Conservation (phyloP, 331 rosid genomes). For the Rosa hybrid region DNA sequence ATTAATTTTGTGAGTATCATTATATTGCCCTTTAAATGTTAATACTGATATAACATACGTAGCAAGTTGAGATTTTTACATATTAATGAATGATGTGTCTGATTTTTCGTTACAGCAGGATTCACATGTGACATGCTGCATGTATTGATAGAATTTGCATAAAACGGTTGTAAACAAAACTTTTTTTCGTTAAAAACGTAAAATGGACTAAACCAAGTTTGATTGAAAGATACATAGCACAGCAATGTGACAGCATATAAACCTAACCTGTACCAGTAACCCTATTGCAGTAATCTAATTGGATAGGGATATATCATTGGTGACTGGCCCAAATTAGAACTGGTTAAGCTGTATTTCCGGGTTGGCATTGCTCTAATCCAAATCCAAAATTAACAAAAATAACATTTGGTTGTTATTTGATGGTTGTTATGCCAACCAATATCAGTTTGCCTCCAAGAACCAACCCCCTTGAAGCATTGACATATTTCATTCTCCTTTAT, state of each 20-base stretch:
- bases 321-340: slow-evolving; percentile 28
- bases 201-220: neutral
- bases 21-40: neutral
- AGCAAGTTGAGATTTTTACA: neutral
- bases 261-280: neutral
- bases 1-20: neutral
- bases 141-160: neutral
- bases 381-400: slow-evolving; percentile 20
- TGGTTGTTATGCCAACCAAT: slow-evolving; percentile 3
- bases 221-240: slow-evolving; percentile 4
- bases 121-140: neutral
- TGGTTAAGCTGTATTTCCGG: slow-evolving; percentile 44
- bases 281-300: neutral
- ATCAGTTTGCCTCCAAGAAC: slow-evolving; percentile 11
- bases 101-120: too few species aligned
- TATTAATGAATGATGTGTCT: neutral
- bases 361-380: slow-evolving; percentile 25
- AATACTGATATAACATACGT: neutral
- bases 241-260: neutral
- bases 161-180: neutral
- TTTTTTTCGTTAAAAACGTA: neutral
- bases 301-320: neutral
- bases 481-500: slow-evolving; percentile 1
- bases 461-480: neutral
- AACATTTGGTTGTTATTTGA: slow-evolving; percentile 20